Evolutionary conservation across 2,329 filamentous ascomycete species (phyloP), one percentile per base, ranked within the genome.

Genomic region (Aspergillus sojae): DNA sequence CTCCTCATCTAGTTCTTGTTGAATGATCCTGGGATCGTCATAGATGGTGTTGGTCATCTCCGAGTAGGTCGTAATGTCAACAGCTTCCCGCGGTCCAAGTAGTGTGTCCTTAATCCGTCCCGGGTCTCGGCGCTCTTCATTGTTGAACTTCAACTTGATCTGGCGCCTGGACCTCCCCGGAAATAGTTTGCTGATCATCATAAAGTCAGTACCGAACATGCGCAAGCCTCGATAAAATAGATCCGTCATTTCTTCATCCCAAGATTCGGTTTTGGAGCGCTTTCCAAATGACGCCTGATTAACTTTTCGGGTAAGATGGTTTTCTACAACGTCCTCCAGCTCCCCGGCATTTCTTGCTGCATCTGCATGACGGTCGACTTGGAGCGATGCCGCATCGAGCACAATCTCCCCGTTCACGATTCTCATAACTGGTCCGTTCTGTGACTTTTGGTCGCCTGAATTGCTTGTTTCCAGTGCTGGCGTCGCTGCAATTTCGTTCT

Each of bases 191-290:
- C 82, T 85, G 67, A 89, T 88, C 75, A 89, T 85, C 75, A 84
- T 82, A 68, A 90, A 90, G 71, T 90, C 87, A 0, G 86, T 89
- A 41, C 88, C 88, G 69, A 88, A 89, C 79, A 86, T 86, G 23
- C 82, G 80, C 16, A 90, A 78, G 1, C 85, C 87, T 53, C 87
- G 81, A 72, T 89, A 90, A 72, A 90, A 90, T 12, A 83, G 71
- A 48, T 88, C 84, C 0, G 87, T 89, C 66, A 83, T 77, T 16
- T 87, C 83, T 58, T 83, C 81, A 57, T 82, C 83, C 88, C 88
- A 90, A 0, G 79, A 78, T 64, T 84, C 82, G 10, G 77, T 79
- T 66, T 85, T 85, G 72, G 83, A 77, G 70, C 83, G 75, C 76
- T 76, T 83, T 64, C 75, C 83, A 72, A 78, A 83, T 62, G 79